These are phyloP conservation scores for Trichoderma aggressivum DNA, from an alignment of 2,329 filamentous ascomycete genomes.

Conservation along the genomic window DNA sequence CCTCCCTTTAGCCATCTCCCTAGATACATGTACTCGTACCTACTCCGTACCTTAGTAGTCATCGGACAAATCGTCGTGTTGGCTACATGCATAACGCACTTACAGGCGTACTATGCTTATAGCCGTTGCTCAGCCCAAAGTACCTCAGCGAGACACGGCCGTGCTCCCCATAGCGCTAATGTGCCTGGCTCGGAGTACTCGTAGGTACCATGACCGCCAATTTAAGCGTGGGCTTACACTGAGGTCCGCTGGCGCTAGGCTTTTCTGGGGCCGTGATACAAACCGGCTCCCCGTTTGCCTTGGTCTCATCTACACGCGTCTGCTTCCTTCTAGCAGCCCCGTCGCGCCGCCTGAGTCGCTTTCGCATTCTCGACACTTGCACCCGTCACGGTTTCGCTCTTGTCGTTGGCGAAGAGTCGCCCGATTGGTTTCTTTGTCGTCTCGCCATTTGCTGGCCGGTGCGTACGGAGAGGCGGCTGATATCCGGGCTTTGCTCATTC, in stretches of 20 bases:
- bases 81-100: background rate
- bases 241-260: conserved; percentile 14
- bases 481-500: background rate
- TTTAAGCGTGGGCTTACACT: background rate
- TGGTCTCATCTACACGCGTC: conserved; percentile 19
- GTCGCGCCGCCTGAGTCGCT: conserved; percentile 13
- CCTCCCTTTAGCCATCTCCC: background rate
- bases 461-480: background rate
- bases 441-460: background rate
- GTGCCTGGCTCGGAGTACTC: background rate
- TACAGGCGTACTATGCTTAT: background rate
- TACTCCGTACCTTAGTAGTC: too few species aligned
- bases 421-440: background rate
- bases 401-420: background rate
- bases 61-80: background rate
- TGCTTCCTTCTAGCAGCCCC: conserved; percentile 13
- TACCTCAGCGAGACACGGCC: background rate
- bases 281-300: conserved; percentile 14
- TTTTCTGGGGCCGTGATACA: conserved; percentile 14
- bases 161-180: background rate
- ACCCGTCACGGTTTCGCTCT: background rate
- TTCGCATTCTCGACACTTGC: background rate
- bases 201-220: background rate
- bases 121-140: background rate
- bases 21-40: too few species aligned